phyloP scores from a whole-genome alignment of 1,284 basidiomycete species.

The Phellopilus nigrolimitatus region DNA sequence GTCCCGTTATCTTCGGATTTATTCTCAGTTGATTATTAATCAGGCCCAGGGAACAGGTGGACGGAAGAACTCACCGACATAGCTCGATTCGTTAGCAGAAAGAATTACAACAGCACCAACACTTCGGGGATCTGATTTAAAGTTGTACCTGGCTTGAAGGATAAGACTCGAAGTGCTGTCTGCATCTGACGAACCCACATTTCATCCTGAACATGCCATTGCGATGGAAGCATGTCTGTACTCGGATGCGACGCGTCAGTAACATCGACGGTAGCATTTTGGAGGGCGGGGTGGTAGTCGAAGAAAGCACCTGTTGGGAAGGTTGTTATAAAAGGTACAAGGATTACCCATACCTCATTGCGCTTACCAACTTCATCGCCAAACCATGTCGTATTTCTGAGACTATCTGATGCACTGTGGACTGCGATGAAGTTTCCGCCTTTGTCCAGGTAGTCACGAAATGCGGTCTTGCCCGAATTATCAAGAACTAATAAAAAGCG shows the following conservation, averaged over 20 bases:
- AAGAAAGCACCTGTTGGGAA: conserved; percentile 53
- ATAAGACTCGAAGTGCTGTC: not conserved
- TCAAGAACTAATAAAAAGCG: conserved; percentile 49
- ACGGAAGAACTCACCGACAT: conserved; percentile 41
- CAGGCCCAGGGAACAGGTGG: not conserved
- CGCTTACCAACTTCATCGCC: conserved; percentile 41
- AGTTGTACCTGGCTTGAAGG: conserved; percentile 56
- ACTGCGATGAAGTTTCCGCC: conserved; percentile 71
- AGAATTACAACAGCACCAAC: conserved; percentile 64
- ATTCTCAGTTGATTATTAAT: conserved; percentile 8
- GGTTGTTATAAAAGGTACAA: not conserved
- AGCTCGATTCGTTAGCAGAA: conserved; percentile 64
- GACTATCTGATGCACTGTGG: conserved; percentile 66
- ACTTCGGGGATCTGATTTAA: conserved; percentile 67
- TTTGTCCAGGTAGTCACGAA: conserved; percentile 60
- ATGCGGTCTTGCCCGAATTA: conserved; percentile 50
- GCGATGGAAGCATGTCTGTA: conserved; percentile 54
- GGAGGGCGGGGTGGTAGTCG: conserved; percentile 69
- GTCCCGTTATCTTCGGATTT: conserved; percentile 40
- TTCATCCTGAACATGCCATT: conserved; percentile 62
- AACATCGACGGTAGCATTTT: conserved; percentile 60
- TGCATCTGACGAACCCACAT: conserved; percentile 35
- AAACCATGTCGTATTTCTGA: conserved; percentile 65
- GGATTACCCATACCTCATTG: not conserved
- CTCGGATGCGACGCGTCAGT: conserved; percentile 61